These are phyloP conservation scores for Boletellus sp. DNA, from an alignment of 768 basidiomycete species.

Conservation along the genomic window DNA sequence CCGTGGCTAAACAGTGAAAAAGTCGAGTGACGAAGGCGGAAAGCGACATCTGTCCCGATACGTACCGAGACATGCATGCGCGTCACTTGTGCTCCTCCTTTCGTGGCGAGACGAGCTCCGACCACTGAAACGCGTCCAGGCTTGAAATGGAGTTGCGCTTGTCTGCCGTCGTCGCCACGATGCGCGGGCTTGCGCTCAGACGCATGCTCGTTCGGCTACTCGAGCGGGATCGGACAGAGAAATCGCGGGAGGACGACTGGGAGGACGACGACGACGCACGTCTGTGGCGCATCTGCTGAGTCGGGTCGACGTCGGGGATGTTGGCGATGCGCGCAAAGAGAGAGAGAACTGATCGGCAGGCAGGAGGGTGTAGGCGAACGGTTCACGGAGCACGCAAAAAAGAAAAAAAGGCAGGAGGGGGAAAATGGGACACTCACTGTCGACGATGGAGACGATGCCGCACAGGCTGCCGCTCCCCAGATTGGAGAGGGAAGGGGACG, in stretches of 20 bases:
- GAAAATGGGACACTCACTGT: constrained; percentile 49
- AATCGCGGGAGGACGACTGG: constrained; percentile 40
- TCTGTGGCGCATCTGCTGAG: constrained; percentile 73
- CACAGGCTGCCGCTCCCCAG: constrained; percentile 44
- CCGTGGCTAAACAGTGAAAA: constrained; percentile 9
- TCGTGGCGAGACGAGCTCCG: constrained; percentile 30
- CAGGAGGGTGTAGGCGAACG: neutral
- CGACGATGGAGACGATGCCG: constrained; percentile 80
- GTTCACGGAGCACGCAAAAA: neutral
- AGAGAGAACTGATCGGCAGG: constrained; percentile 55
- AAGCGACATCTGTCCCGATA: neutral
- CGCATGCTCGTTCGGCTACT: constrained; percentile 40
- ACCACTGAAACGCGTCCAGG: constrained; percentile 33
- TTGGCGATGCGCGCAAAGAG: constrained; percentile 74
- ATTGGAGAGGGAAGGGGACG: constrained; percentile 45
- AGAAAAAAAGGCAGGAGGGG: neutral
- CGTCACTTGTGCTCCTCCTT: constrained; percentile 25
- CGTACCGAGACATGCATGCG: neutral
- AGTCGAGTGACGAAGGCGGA: neutral
- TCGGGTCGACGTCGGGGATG: constrained; percentile 72
- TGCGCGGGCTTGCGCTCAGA: constrained; percentile 31
- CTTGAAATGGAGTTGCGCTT: constrained; percentile 31
- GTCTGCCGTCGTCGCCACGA: constrained; percentile 28
- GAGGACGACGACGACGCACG: constrained; percentile 74
- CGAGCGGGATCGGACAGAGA: constrained; percentile 38